Evolutionary conservation across 176 grass and related monocot genomes (phyloP).

Genomic region (Eleusine indica): DNA sequence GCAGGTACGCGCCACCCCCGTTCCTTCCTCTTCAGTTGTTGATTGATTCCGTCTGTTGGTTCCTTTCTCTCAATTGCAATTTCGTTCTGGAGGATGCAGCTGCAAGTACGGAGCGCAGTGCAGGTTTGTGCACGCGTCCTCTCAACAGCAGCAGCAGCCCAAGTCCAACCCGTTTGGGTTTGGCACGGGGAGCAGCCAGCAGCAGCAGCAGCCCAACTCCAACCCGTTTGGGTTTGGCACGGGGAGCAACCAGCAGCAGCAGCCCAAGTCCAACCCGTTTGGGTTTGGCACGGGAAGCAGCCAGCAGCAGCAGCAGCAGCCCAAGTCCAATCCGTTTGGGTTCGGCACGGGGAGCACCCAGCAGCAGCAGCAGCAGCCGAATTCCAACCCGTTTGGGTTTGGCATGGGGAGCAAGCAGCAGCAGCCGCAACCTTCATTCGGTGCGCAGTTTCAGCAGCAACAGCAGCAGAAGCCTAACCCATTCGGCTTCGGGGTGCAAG

Average conservation of each 20-base stretch:
- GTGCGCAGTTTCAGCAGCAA: slow-evolving; percentile 45
- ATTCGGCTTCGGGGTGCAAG: slow-evolving; percentile 80
- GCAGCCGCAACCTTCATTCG: slow-evolving; percentile 42
- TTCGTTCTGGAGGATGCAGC: slow-evolving; percentile 42
- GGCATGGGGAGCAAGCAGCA: slow-evolving; percentile 46
- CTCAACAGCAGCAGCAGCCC: slow-evolving; percentile 54
- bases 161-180: slow-evolving; percentile 79
- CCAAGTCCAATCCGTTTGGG: slow-evolving; percentile 70
- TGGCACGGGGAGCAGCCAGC: slow-evolving; percentile 41
- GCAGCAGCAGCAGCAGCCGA: slow-evolving; percentile 63
- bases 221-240: slow-evolving; percentile 79
- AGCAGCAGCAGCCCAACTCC: slow-evolving; percentile 51
- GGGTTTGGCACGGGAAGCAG: slow-evolving; percentile 61
- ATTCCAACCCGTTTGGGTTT: slow-evolving; percentile 74
- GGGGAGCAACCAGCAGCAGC: slow-evolving; percentile 50
- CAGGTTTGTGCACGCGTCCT: slow-evolving; percentile 64
- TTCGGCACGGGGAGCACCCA: slow-evolving; percentile 56
- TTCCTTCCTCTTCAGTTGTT: background rate
- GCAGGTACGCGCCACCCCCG: slow-evolving; percentile 41
- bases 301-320: slow-evolving; percentile 36
- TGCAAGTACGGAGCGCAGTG: slow-evolving; percentile 85
- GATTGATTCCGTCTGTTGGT: background rate
- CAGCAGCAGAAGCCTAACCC: slow-evolving; percentile 76
- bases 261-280: slow-evolving; percentile 68
- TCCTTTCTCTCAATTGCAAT: background rate